A percentile compares a stretch with the other conserved stretches of the same genome.
These are phyloP conservation scores for Chaetothyriales sp. DNA, from an alignment of 2,329 filamentous ascomycete genomes.

Conservation along the genomic window DNA sequence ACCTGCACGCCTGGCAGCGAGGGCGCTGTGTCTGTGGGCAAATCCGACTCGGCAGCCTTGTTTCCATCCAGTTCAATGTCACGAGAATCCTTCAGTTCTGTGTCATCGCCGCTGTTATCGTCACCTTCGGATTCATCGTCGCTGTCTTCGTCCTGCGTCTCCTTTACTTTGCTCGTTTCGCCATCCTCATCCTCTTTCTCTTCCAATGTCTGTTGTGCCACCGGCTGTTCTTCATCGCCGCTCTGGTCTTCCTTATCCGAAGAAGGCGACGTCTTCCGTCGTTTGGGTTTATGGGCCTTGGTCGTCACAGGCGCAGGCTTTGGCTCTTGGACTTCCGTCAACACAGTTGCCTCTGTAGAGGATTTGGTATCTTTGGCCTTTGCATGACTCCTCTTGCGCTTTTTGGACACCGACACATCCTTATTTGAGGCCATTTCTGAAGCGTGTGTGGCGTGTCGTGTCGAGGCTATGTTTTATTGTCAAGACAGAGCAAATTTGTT, in stretches of 20 bases:
- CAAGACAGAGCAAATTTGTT: neutral
- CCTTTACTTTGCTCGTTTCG: conserved; percentile 1
- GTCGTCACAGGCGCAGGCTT: conserved; percentile 14
- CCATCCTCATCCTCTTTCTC: conserved; percentile 8
- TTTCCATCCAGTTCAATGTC: conserved; percentile 12
- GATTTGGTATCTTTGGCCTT: conserved; percentile 18
- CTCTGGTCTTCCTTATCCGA: conserved; percentile 16
- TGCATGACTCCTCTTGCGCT: conserved; percentile 32
- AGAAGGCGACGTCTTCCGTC: conserved; percentile 24
- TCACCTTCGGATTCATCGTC: conserved; percentile 20
- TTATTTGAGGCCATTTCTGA: neutral
- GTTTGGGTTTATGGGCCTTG: conserved; percentile 20
- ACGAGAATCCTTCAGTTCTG: conserved; percentile 21
- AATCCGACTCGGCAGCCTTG: conserved; percentile 24
- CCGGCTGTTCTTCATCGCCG: conserved; percentile 18
- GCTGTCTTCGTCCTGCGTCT: conserved; percentile 21
- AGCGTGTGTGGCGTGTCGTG: too few relatives aligned
- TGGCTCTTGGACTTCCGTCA: conserved; percentile 9
- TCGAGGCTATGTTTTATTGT: neutral
- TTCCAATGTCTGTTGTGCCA: conserved; percentile 9
- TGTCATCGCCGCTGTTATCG: conserved; percentile 19
- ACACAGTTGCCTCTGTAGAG: neutral
- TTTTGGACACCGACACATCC: conserved; percentile 20
- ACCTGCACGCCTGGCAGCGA: conserved; percentile 43
- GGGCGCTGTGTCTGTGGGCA: conserved; percentile 38